These are phyloP conservation scores for Kodamaea sp. DNA, from an alignment of 1,139 yeast species.

Conservation along the genomic window DNA sequence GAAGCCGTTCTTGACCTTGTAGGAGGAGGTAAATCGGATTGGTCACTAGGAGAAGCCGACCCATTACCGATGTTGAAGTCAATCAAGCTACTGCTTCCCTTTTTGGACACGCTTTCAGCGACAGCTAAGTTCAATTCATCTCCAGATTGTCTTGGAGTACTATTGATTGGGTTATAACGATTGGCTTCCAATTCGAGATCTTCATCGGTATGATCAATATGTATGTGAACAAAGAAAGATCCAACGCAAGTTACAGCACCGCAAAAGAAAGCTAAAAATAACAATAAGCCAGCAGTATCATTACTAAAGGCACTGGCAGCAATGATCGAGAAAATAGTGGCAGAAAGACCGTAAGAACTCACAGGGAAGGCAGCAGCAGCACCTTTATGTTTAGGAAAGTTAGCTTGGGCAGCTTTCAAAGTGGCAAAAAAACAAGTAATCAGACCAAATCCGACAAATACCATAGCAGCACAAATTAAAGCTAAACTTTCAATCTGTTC, in stretches of 20 bases:
- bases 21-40: not conserved
- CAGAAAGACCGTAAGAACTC: slow-evolving; percentile 52
- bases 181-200: slow-evolving; percentile 10
- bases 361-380: slow-evolving; percentile 65
- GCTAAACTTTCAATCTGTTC: slow-evolving; percentile 20
- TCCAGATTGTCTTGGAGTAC: too few species aligned
- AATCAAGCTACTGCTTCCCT: too few species aligned
- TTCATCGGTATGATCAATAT: slow-evolving; percentile 20
- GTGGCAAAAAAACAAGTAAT: slow-evolving; percentile 62
- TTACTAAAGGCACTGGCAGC: slow-evolving; percentile 44
- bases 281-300: slow-evolving; percentile 40
- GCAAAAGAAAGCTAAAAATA: slow-evolving; percentile 36
- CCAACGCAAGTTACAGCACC: slow-evolving; percentile 37
- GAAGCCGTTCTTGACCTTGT: not conserved
- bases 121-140: too few species aligned
- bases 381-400: slow-evolving; percentile 68
- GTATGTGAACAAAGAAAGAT: slow-evolving; percentile 36
- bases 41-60: too few species aligned
- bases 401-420: slow-evolving; percentile 64
- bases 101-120: too few species aligned
- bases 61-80: too few species aligned
- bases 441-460: slow-evolving; percentile 60
- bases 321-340: slow-evolving; percentile 41
- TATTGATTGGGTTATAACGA: not conserved
- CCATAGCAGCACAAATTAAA: slow-evolving; percentile 38